phyloP scores from a whole-genome alignment of 495 filamentous ascomycete species.

The Elaphomyces granulatus region DNA sequence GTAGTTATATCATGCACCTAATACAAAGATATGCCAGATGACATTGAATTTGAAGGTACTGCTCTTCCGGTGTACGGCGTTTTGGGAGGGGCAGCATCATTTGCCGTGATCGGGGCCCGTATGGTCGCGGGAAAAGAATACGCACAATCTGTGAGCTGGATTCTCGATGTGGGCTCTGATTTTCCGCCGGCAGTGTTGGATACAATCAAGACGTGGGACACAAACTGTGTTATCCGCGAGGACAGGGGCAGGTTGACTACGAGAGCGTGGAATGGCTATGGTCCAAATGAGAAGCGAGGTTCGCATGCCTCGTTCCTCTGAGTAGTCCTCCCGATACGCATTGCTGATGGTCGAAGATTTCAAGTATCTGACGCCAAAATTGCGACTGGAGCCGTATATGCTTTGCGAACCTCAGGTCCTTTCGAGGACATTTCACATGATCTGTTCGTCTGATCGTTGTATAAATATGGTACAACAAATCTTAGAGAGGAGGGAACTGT shows the following conservation, averaged over 20 bases:
- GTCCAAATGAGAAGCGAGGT: slow-evolving; percentile 41
- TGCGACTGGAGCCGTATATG: slow-evolving; percentile 51
- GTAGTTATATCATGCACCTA: slow-evolving; percentile 1
- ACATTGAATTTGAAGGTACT: slow-evolving; percentile 58
- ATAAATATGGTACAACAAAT: slow-evolving; percentile 54
- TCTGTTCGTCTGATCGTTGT: slow-evolving; percentile 70
- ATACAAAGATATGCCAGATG: slow-evolving; percentile 42
- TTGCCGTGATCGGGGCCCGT: slow-evolving; percentile 75
- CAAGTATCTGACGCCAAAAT: slow-evolving; percentile 75
- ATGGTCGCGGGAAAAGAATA: slow-evolving; percentile 47
- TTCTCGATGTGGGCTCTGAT: slow-evolving; percentile 79
- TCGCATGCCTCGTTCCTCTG: no score
- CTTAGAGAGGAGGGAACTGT: slow-evolving; percentile 28
- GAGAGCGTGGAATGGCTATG: slow-evolving; percentile 83
- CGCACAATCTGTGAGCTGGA: slow-evolving; percentile 59
- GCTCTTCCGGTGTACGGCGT: slow-evolving; percentile 51
- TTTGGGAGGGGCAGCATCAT: slow-evolving; percentile 76
- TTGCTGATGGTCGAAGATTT: slow-evolving; percentile 48
- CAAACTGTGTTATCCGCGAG: slow-evolving; percentile 51
- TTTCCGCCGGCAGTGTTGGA: slow-evolving; percentile 54
- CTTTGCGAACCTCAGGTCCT: slow-evolving; percentile 44
- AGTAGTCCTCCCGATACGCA: no score
- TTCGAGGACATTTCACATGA: slow-evolving; percentile 71
- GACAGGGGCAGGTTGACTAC: slow-evolving; percentile 62
- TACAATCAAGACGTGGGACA: slow-evolving; percentile 56